Percentiles rank a stretch among this genome's conserved stretches.
Evolutionary conservation across 441 rosid species (phyloP).

Genomic region (Erodium moschatum): DNA sequence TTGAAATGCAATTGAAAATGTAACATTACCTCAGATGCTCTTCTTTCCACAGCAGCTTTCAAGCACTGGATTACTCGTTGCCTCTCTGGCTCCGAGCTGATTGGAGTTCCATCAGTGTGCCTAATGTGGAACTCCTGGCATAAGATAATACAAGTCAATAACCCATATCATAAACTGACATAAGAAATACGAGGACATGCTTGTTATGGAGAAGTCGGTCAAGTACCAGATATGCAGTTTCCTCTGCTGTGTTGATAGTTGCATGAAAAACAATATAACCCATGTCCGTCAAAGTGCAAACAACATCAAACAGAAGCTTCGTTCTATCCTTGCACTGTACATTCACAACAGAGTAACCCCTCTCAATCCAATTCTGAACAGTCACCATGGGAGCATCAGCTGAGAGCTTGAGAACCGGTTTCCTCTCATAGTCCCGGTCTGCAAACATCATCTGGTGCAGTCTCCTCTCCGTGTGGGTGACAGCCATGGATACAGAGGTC

Average conservation of each 20-base stretch:
- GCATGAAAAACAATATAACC: slow-evolving; percentile 90
- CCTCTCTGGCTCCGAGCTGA: slow-evolving; percentile 84
- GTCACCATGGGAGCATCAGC: slow-evolving; percentile 47
- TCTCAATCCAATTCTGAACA: slow-evolving; percentile 70
- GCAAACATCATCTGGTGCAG: slow-evolving; percentile 71
- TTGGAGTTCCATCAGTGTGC: slow-evolving; percentile 83
- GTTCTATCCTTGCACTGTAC: slow-evolving; percentile 82
- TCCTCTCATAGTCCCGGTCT: slow-evolving; percentile 38
- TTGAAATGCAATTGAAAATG: background rate
- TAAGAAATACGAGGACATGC: background rate
- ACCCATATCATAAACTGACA: background rate
- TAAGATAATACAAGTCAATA: background rate
- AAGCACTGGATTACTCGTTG: slow-evolving; percentile 76
- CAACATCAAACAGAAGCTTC: slow-evolving; percentile 78
- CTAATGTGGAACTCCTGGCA: slow-evolving; percentile 70
- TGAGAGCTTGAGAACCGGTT: slow-evolving; percentile 27
- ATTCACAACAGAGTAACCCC: slow-evolving; percentile 72
- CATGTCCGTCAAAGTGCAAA: slow-evolving; percentile 89
- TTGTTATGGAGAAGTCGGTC: background rate
- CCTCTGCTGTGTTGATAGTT: slow-evolving; percentile 56
- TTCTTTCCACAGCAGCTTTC: slow-evolving; percentile 81
- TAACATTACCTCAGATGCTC: slow-evolving; percentile 73
- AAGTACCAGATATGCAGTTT: slow-evolving; percentile 68
- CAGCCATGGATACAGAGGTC: slow-evolving; percentile 52
- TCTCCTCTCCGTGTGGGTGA: slow-evolving; percentile 69